Evolutionary conservation across 495 filamentous ascomycete species (phyloP).

Genomic region (Trichoderma gamsii): DNA sequence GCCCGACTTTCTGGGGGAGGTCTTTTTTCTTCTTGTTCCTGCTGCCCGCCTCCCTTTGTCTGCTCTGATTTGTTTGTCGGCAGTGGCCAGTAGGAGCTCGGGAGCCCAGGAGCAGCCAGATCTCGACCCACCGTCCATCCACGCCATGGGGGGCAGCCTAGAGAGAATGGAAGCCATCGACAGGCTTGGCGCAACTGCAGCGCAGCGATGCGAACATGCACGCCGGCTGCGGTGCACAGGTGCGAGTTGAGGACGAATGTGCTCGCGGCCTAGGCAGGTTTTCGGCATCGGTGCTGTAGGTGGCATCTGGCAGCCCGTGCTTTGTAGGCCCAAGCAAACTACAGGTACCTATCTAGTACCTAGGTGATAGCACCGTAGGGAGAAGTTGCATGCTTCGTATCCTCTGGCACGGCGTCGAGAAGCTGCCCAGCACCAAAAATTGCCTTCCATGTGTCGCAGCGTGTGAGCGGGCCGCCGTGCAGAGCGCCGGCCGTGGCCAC

Average conservation of each 20-base stretch:
- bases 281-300: not conserved
- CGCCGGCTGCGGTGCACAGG: not conserved
- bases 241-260: too few species aligned
- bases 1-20: slow-evolving; percentile 6
- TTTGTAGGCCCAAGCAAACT: not conserved
- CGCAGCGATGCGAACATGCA: not conserved
- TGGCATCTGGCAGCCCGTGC: not conserved
- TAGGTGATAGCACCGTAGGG: too few species aligned
- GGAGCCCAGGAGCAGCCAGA: slow-evolving; percentile 3
- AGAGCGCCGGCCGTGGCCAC: slow-evolving; percentile 11
- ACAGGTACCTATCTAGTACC: too few species aligned
- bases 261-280: not conserved
- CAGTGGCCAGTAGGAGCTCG: slow-evolving; percentile 6
- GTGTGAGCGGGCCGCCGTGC: slow-evolving; percentile 14
- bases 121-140: slow-evolving; percentile 8
- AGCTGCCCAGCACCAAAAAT: too few species aligned
- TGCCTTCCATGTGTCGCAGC: slow-evolving; percentile 2
- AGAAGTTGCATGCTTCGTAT: too few species aligned
- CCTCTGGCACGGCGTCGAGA: too few species aligned
- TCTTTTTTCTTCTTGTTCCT: not conserved
- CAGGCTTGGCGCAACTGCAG: not conserved
- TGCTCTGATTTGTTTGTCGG: slow-evolving; percentile 1
- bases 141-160: slow-evolving; percentile 9
- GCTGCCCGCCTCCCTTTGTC: not conserved
- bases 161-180: not conserved